phyloP scores from a whole-genome alignment of 352 stramenopile species.

The Globisporangium orthogonon region DNA sequence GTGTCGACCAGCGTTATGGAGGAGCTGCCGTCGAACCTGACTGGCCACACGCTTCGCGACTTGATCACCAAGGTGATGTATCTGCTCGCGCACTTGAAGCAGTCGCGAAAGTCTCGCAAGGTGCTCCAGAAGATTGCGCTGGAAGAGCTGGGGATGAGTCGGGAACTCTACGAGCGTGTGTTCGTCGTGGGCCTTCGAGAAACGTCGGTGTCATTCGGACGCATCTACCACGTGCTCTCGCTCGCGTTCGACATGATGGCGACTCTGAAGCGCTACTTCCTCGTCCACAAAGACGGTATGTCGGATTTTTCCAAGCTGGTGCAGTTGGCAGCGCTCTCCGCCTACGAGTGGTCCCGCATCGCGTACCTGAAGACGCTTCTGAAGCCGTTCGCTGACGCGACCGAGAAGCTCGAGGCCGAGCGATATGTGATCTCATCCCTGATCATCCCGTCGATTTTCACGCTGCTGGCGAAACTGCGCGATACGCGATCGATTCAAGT shows the following conservation, averaged over 20 bases:
- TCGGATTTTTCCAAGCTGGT: slow-evolving; percentile 69
- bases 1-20: slow-evolving; percentile 38
- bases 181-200: slow-evolving; percentile 36
- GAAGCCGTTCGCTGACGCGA: slow-evolving; percentile 62
- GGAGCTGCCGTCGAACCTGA: slow-evolving; percentile 52
- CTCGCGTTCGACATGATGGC: slow-evolving; percentile 47
- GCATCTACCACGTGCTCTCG: slow-evolving; percentile 43
- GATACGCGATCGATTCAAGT: slow-evolving; percentile 10
- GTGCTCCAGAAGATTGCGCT: slow-evolving; percentile 43
- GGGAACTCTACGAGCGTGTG: slow-evolving; percentile 28
- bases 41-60: slow-evolving; percentile 58
- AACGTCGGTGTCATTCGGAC: slow-evolving; percentile 33
- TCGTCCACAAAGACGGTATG: slow-evolving; percentile 42
- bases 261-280: slow-evolving; percentile 55
- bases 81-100: slow-evolving; percentile 61
- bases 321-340: slow-evolving; percentile 54
- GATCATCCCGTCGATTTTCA: slow-evolving; percentile 65
- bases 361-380: slow-evolving; percentile 51
- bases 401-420: slow-evolving; percentile 48
- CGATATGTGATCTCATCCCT: slow-evolving; percentile 56
- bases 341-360: slow-evolving; percentile 65
- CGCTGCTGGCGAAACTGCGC: slow-evolving; percentile 57
- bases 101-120: slow-evolving; percentile 31
- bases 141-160: slow-evolving; percentile 36
- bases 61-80: slow-evolving; percentile 62